Evolutionary conservation across 352 stramenopile species (phyloP).

Genomic region (Phytophthora sojae): DNA sequence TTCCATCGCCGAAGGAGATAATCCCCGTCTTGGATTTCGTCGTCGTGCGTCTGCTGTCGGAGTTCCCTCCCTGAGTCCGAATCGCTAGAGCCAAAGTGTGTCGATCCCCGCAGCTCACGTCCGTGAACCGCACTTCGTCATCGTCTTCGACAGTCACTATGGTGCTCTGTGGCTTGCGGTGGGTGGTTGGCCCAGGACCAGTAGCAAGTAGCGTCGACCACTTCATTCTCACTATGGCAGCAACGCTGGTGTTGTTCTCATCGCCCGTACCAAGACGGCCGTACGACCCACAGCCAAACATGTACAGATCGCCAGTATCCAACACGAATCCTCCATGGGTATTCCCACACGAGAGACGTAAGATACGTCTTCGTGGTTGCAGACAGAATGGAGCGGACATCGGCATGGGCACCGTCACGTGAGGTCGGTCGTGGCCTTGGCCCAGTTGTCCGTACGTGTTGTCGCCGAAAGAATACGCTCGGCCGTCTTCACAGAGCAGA

Average conservation of each 20-base stretch:
- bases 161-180: constrained; percentile 17
- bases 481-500: constrained; percentile 53
- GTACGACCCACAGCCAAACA: constrained; percentile 75
- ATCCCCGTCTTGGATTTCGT: constrained; percentile 45
- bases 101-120: constrained; percentile 74
- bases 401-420: constrained; percentile 13
- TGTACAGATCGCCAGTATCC: constrained; percentile 66
- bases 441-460: constrained; percentile 74
- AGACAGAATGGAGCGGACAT: constrained; percentile 39
- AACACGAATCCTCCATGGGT: constrained; percentile 67
- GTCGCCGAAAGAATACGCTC: constrained; percentile 59
- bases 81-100: constrained; percentile 58
- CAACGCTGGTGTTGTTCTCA: constrained; percentile 25
- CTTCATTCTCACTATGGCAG: constrained; percentile 46
- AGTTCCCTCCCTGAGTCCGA: constrained; percentile 4
- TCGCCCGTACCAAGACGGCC: constrained; percentile 59
- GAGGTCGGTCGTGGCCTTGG: constrained; percentile 44
- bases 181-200: background rate
- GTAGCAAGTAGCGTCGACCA: constrained; percentile 45
- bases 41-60: constrained; percentile 9
- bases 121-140: constrained; percentile 57
- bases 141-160: constrained; percentile 22
- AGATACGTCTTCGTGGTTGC: constrained; percentile 38
- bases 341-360: constrained; percentile 59
- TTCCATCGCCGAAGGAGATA: constrained; percentile 72